These are phyloP conservation scores for Hyphopichia fennica DNA, from an alignment of 1,139 yeast species.

Conservation along the genomic window DNA sequence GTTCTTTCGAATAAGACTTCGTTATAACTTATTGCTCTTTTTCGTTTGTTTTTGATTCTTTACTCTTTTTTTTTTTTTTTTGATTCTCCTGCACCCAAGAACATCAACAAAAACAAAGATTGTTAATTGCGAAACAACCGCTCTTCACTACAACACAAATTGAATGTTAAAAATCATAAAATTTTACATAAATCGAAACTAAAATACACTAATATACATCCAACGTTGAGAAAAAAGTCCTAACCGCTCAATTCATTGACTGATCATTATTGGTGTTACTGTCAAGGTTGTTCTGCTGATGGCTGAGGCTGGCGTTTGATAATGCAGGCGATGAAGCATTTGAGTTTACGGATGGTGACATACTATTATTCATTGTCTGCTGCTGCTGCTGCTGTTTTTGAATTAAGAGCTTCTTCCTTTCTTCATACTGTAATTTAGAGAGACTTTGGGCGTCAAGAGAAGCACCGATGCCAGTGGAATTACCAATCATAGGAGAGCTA, in stretches of 20 bases:
- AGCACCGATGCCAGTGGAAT: neutral
- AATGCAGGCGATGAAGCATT: slow-evolving; percentile 3
- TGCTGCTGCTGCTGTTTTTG: slow-evolving; percentile 6
- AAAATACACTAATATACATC: neutral
- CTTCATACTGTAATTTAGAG: slow-evolving; percentile 4
- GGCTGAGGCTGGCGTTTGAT: slow-evolving; percentile 3
- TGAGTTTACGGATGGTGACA: neutral
- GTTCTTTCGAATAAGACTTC: too few species aligned
- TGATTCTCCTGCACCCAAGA: too few species aligned
- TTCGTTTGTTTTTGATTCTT: too few species aligned
- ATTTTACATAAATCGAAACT: neutral
- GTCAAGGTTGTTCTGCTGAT: neutral
- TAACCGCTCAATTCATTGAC: neutral
- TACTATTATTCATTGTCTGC: neutral
- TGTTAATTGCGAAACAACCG: too few species aligned
- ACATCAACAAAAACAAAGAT: too few species aligned
- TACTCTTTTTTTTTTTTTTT: too few species aligned
- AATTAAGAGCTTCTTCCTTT: slow-evolving; percentile 3
- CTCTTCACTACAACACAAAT: too few species aligned
- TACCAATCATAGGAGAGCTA: neutral
- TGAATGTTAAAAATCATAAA: neutral
- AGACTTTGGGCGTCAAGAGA: neutral
- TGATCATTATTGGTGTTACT: neutral
- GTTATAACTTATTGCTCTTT: too few species aligned
- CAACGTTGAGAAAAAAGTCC: neutral